Evolutionary conservation across 2,329 filamentous ascomycete genomes (phyloP), one percentile per base, ranked within the genome.

Genomic region (Nigrograna mackinnonii): DNA sequence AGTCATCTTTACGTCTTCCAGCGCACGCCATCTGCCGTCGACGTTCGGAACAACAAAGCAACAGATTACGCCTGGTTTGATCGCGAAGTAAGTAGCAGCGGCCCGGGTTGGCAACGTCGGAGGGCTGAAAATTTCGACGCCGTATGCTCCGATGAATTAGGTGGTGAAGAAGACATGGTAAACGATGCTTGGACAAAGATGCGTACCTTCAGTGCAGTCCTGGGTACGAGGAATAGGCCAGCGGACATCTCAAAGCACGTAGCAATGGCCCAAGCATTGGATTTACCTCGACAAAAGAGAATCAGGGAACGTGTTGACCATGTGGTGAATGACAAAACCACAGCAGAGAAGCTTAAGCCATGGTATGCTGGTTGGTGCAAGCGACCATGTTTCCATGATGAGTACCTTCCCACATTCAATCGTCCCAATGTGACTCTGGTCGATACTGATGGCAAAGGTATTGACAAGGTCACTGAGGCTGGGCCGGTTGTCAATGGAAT

Each of bases 281-380:
- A 28, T n/a, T 9, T n/a, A n/a, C 9, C 9, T 9, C 9, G 24
- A 28, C n/a, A 9, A 9, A 9, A 28, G 24, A 28, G 24, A 28
- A n/a, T 28, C n/a, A 62, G 67, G 6, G 63, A 68, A 35, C 80
- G 24, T 28, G 24, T 28, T 9, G 24, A 28, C n/a, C 9, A 28
- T n/a, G n/a, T 28, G 9, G 24, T 28, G 9, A 28, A 70, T 63
- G 55, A 46, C 28, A 54, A 56, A 12, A 55, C 69, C 4, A 46
- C 43, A 4, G 13, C 18, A 14, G 21, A 24, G 13, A 52, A 54
- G 2, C 69, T 83, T 6, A 78, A 79, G 56, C 67, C 79, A 0
- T 82, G 78, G 76, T 84, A 83, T 53, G 72, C 77, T 0, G 59
- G 61, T 0, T 82, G 77, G 75, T 84, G 81, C 67, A 84, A 84